Evolutionary conservation across 2,329 filamentous ascomycete species (phyloP).

Genomic region (Graphium sp.): DNA sequence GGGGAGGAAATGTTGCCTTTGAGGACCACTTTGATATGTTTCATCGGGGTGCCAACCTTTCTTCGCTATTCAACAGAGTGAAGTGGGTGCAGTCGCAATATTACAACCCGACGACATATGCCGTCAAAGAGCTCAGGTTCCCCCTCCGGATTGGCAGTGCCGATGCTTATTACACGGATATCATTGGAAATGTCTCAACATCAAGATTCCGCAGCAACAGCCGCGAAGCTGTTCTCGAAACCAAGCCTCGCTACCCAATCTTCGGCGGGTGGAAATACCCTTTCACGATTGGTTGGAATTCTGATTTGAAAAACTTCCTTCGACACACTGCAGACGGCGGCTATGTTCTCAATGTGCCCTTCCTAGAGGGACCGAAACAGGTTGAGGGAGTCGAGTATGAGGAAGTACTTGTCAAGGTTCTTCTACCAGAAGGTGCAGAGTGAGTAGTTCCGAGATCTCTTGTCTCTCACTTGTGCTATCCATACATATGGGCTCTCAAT

Average conservation of each 20-base stretch:
- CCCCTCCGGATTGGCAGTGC: constrained; percentile 64
- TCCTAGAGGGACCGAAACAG: constrained; percentile 83
- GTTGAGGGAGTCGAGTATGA: constrained; percentile 76
- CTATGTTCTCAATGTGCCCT: constrained; percentile 81
- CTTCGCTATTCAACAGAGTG: constrained; percentile 56
- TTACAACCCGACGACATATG: constrained; percentile 60
- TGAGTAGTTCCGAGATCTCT: constrained; percentile 31
- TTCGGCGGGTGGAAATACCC: constrained; percentile 98
- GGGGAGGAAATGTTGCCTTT: constrained; percentile 90
- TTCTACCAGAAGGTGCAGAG: constrained; percentile 83
- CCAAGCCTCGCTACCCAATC: constrained; percentile 88
- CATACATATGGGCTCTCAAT: not conserved
- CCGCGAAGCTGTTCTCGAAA: constrained; percentile 68
- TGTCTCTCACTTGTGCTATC: not conserved
- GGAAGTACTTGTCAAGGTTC: constrained; percentile 60
- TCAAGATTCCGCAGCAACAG: constrained; percentile 67
- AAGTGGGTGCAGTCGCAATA: constrained; percentile 59
- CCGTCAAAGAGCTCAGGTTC: constrained; percentile 68
- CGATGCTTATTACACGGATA: constrained; percentile 88
- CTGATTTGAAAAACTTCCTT: constrained; percentile 61
- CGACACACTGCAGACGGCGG: constrained; percentile 47
- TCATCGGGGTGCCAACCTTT: constrained; percentile 70
- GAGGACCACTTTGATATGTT: constrained; percentile 85
- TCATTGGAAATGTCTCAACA: constrained; percentile 93
- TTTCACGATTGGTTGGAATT: constrained; percentile 93